A percentile compares a stretch with the other conserved stretches of the same genome.
phyloP scores from a whole-genome alignment of 2,329 filamentous ascomycete species.

The Colletotrichum spaethianum region DNA sequence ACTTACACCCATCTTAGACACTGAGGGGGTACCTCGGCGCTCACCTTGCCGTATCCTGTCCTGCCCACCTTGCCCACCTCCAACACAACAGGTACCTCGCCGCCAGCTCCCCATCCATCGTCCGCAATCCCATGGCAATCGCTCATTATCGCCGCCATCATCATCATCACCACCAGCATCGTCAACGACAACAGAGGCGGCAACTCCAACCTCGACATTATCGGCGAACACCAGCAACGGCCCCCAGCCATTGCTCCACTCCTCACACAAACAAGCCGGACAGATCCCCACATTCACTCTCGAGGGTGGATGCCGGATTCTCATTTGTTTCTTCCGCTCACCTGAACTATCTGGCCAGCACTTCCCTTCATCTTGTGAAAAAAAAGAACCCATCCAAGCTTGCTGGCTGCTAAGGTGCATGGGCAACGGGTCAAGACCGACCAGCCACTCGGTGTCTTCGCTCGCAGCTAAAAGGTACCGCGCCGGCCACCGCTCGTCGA shows the following conservation, averaged over 20 bases:
- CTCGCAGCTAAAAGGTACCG: not conserved
- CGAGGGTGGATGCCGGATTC: conserved; percentile 5
- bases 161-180: not conserved
- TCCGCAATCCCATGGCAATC: not conserved
- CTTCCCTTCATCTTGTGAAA: not conserved
- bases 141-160: not conserved
- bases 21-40: no score
- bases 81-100: not conserved
- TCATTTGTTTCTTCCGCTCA: conserved; percentile 20
- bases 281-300: conserved; percentile 1
- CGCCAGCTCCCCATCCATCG: not conserved
- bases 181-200: not conserved
- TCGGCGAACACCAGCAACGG: conserved; percentile 4
- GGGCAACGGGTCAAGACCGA: conserved; percentile 7
- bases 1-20: conserved; percentile 11
- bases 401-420: not conserved
- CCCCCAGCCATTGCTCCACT: conserved; percentile 17
- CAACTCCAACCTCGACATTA: not conserved
- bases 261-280: conserved; percentile 25
- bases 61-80: not conserved
- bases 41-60: not conserved
- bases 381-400: conserved; percentile 1
- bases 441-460: conserved; percentile 8
- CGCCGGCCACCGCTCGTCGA: conserved; percentile 10
- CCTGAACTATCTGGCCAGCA: conserved; percentile 24